Evolutionary conservation across 305 asterid genomes (phyloP).

Genomic region (Andrographis paniculata): DNA sequence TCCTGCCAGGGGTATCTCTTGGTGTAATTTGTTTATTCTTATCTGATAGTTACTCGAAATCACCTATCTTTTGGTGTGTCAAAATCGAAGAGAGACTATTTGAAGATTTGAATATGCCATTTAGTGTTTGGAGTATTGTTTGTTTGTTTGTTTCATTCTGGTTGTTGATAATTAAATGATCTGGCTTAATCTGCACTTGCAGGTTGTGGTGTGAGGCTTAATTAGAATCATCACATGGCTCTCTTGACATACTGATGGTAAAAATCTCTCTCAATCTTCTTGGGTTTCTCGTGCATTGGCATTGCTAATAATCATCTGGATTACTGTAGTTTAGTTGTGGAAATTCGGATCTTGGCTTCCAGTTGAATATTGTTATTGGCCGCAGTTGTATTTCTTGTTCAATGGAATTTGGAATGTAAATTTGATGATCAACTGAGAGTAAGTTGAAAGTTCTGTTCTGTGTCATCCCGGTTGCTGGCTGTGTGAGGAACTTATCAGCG

Average conservation of each 20-base stretch:
- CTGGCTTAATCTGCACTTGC: constrained; percentile 11
- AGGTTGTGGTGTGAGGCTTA: constrained; percentile 24
- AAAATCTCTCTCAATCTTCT: constrained; percentile 10
- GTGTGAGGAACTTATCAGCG: constrained; percentile 24
- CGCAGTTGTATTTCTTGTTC: constrained; percentile 20
- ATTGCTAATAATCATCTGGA: constrained; percentile 16
- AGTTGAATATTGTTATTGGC: constrained; percentile 38
- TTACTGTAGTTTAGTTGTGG: constrained; percentile 12
- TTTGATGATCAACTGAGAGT: constrained; percentile 40
- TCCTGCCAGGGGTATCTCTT: constrained; percentile 1
- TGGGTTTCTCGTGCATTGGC: too few relatives aligned
- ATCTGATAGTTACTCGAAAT: too few relatives aligned
- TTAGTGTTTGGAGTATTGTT: too few relatives aligned
- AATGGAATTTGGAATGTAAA: constrained; percentile 36
- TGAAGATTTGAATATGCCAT: too few relatives aligned
- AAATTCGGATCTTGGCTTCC: constrained; percentile 23
- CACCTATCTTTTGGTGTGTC: too few relatives aligned
- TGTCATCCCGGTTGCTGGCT: constrained; percentile 51
- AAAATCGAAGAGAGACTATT: too few relatives aligned
- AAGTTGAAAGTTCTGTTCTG: constrained; percentile 37
- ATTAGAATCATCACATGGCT: constrained; percentile 38
- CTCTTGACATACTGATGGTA: constrained; percentile 27
- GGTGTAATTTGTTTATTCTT: constrained; percentile 1
- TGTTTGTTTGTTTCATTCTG: neutral
- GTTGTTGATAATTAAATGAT: constrained; percentile 9